Conservation (phyloP, 768 basidiomycete genomes). For the Chalciporus pseudorubinellus region DNA sequence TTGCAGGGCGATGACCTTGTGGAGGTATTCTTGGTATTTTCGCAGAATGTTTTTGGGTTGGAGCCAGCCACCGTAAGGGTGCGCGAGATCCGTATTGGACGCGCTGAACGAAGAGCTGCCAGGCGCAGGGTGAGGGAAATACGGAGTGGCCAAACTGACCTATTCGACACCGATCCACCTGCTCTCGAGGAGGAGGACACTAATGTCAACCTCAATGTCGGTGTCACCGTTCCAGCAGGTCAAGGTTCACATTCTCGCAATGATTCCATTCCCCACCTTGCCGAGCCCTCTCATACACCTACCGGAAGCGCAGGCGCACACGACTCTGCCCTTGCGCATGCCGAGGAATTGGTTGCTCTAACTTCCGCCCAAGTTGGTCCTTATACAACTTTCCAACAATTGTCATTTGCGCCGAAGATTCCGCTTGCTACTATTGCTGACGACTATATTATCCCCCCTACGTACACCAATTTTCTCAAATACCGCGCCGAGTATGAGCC, state of each 20-base stretch:
- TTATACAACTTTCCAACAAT: constrained; percentile 91
- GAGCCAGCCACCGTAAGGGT: constrained; percentile 93
- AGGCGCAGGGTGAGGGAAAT: constrained; percentile 74
- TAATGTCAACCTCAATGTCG: constrained; percentile 60
- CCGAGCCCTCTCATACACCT: constrained; percentile 22
- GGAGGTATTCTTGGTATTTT: constrained; percentile 88
- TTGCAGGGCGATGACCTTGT: constrained; percentile 91
- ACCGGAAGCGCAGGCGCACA: constrained; percentile 30
- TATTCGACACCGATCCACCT: constrained; percentile 44
- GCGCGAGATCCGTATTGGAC: constrained; percentile 88
- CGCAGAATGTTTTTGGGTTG: constrained; percentile 88
- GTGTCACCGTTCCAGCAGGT: constrained; percentile 51
- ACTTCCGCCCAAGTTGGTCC: constrained; percentile 73
- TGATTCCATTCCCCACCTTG: constrained; percentile 27
- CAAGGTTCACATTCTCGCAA: constrained; percentile 32
- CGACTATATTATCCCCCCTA: constrained; percentile 89
- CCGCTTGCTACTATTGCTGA: constrained; percentile 87
- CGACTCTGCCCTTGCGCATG: constrained; percentile 41
- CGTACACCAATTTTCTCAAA: constrained; percentile 75
- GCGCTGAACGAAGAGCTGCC: constrained; percentile 83
- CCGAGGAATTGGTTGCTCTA: constrained; percentile 67
- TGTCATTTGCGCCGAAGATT: constrained; percentile 81
- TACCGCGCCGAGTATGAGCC: constrained; percentile 67
- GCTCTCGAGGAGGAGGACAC: constrained; percentile 50
- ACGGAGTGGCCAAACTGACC: constrained; percentile 46